phyloP scores from a whole-genome alignment of 331 rosid species.

The Erythrophleum ivorense region DNA sequence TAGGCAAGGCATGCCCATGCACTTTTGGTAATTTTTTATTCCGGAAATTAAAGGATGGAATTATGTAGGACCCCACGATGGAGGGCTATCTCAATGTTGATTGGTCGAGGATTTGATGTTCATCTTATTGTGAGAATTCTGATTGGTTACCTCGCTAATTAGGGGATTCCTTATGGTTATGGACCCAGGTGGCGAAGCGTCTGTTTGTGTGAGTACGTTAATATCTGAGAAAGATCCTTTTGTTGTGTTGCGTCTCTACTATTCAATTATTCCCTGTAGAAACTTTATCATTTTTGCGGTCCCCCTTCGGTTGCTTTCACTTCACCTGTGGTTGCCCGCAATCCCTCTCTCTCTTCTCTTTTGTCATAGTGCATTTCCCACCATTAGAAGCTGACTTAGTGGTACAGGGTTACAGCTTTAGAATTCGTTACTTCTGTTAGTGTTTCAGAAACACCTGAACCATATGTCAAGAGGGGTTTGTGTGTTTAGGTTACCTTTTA shows the following conservation, averaged over 20 bases:
- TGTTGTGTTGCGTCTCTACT: conserved; percentile 43
- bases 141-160: conserved; percentile 49
- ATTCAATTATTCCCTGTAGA: conserved; percentile 48
- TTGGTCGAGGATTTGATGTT: conserved; percentile 62
- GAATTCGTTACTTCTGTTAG: conserved; percentile 31
- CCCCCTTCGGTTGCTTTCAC: conserved; percentile 54
- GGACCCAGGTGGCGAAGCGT: conserved; percentile 46
- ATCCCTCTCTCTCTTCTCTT: conserved; percentile 30
- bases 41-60: conserved; percentile 22
- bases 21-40: conserved; percentile 48
- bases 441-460: conserved; percentile 18
- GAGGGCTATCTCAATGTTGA: conserved; percentile 50
- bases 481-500: not conserved
- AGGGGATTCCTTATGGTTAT: conserved; percentile 63
- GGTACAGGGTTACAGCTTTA: conserved; percentile 14
- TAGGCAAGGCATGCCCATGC: conserved; percentile 27
- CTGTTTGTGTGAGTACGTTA: not conserved
- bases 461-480: not conserved
- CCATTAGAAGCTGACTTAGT: conserved; percentile 46
- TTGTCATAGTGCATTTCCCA: conserved; percentile 35
- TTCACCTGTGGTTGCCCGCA: conserved; percentile 45
- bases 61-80: conserved; percentile 53
- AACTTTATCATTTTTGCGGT: conserved; percentile 53
- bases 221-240: conserved; percentile 54
- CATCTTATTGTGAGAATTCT: conserved; percentile 59